Evolutionary conservation across 371 early-diverging fungal species (phyloP).

Genomic region (Actinomortierella ambigua): DNA sequence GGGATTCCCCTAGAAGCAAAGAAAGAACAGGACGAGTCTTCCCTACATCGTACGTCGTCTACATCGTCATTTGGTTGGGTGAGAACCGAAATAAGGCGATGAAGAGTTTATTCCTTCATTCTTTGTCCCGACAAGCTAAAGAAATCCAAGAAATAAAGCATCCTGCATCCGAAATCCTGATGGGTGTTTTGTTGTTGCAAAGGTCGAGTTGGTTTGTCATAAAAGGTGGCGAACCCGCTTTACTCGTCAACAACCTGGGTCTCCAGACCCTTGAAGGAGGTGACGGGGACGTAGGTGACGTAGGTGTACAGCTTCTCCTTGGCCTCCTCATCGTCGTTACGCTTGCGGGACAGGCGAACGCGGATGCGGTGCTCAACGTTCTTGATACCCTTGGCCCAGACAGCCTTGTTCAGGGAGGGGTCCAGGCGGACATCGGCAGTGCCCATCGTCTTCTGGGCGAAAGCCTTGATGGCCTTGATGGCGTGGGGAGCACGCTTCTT

Average conservation of each 20-base stretch:
- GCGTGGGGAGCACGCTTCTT: constrained; percentile 96
- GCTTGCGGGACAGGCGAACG: constrained; percentile 88
- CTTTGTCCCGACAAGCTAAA: not conserved
- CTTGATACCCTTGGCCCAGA: constrained; percentile 93
- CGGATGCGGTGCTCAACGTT: constrained; percentile 91
- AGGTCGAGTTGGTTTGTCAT: not conserved
- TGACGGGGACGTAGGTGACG: constrained; percentile 84
- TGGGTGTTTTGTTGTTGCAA: not conserved
- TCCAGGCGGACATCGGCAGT: constrained; percentile 87
- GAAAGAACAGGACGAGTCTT: constrained; percentile 21
- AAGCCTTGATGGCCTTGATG: constrained; percentile 88
- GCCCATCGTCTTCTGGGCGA: constrained; percentile 89
- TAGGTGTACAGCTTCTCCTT: constrained; percentile 94
- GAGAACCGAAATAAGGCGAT: constrained; percentile 49
- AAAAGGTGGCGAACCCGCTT: constrained; percentile 5
- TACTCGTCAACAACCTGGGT: constrained; percentile 64
- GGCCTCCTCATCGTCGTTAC: constrained; percentile 94
- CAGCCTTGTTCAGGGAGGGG: constrained; percentile 77
- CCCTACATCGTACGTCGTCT: constrained; percentile 46
- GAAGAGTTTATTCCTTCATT: constrained; percentile 40
- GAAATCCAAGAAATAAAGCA: constrained; percentile 3
- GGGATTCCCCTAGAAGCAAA: no score
- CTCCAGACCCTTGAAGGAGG: constrained; percentile 85
- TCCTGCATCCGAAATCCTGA: not conserved
- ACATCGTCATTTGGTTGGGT: constrained; percentile 47